A percentile compares a stretch with the other conserved stretches of the same genome.
Evolutionary conservation across 495 filamentous ascomycete species (phyloP).

Genomic region (Astrocystis sublimbata): DNA sequence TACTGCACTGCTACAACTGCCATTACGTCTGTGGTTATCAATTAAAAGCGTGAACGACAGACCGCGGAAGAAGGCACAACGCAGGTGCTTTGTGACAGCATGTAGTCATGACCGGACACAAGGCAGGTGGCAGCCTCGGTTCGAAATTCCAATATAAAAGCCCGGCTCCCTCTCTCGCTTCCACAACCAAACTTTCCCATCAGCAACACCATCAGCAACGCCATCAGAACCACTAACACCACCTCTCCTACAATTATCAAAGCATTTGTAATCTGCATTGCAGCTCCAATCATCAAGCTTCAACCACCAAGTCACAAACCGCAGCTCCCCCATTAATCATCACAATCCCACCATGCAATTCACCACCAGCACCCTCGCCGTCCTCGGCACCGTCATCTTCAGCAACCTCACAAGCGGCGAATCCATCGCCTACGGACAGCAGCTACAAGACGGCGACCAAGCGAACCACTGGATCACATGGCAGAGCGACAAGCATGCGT

Average conservation of each 20-base stretch:
- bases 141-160: not conserved
- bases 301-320: too few relatives aligned
- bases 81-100: not conserved
- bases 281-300: not conserved
- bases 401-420: not conserved
- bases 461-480: not conserved
- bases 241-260: not conserved
- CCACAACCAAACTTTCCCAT: not conserved
- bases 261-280: not conserved
- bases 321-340: not conserved
- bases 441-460: not conserved
- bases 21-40: too few relatives aligned
- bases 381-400: not conserved
- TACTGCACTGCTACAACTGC: too few relatives aligned
- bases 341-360: constrained; percentile 1
- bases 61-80: too few relatives aligned
- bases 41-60: too few relatives aligned
- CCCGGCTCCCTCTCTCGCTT: not conserved
- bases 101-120: not conserved
- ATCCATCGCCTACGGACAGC: not conserved
- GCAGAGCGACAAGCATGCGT: not conserved
- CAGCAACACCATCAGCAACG: not conserved
- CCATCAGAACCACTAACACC: not conserved
- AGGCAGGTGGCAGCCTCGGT: not conserved
- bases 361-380: not conserved